phyloP scores from a whole-genome alignment of 345 rosid genomes.

The Acer negundo region DNA sequence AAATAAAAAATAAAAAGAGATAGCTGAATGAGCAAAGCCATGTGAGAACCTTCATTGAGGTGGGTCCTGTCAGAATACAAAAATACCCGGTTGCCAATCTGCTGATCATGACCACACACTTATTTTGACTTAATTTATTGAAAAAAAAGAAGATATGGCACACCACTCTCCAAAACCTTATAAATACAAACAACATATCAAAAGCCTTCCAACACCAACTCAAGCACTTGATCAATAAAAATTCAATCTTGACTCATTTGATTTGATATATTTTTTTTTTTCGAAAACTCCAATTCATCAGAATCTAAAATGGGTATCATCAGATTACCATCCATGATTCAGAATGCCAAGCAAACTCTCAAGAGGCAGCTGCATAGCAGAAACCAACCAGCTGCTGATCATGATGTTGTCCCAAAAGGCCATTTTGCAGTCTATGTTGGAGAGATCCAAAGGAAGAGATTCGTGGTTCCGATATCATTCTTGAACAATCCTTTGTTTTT shows the following conservation, averaged over 20 bases:
- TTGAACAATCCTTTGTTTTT: constrained; percentile 47
- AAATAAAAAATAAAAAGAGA: no score
- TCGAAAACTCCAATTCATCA: neutral
- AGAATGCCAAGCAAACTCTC: constrained; percentile 29
- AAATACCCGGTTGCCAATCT: neutral
- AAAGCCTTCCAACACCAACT: neutral
- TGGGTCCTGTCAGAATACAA: neutral
- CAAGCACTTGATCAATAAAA: neutral
- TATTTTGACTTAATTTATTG: no score
- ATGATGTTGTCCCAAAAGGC: constrained; percentile 40
- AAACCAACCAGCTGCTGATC: neutral
- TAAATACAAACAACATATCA: constrained; percentile 21
- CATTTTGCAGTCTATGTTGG: constrained; percentile 50
- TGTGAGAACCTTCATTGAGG: constrained; percentile 15
- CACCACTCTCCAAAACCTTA: constrained; percentile 10
- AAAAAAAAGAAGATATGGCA: neutral
- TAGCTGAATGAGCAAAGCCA: constrained; percentile 19
- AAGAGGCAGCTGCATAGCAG: constrained; percentile 16
- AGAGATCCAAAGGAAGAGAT: constrained; percentile 39
- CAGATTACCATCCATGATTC: constrained; percentile 30
- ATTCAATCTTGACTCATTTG: no score
- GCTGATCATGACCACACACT: neutral
- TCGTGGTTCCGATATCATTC: constrained; percentile 43
- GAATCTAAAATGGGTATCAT: constrained; percentile 31
- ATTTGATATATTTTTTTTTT: neutral